Evolutionary conservation across 1,139 yeast genomes (phyloP).

Genomic region (Blastobotrys raffinosifermentans): DNA sequence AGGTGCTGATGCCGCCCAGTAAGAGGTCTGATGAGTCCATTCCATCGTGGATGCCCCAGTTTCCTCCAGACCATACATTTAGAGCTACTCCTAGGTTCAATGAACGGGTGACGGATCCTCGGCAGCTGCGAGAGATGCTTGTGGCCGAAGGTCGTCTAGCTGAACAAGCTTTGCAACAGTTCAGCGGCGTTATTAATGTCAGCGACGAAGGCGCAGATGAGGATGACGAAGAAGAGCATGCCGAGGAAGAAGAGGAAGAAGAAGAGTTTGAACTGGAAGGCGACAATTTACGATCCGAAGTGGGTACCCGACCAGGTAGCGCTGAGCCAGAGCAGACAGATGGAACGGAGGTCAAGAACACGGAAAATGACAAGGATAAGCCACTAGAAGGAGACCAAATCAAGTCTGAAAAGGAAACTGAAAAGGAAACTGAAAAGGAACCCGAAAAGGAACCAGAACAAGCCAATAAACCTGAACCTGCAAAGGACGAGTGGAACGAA

Average conservation of each 20-base stretch:
- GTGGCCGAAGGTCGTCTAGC: slow-evolving; percentile 78
- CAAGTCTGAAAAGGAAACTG: too few relatives aligned
- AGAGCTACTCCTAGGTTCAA: slow-evolving; percentile 66
- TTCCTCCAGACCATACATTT: slow-evolving; percentile 93
- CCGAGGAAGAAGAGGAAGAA: slow-evolving; percentile 21
- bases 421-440: too few relatives aligned
- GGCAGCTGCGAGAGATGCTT: slow-evolving; percentile 58
- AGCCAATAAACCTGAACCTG: neutral
- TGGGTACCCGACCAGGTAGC: too few relatives aligned
- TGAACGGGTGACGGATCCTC: slow-evolving; percentile 63
- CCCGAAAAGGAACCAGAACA: too few relatives aligned
- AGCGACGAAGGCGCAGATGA: slow-evolving; percentile 25
- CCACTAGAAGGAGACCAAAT: neutral
- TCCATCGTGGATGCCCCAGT: slow-evolving; percentile 72
- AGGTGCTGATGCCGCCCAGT: slow-evolving; percentile 38
- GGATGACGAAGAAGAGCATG: slow-evolving; percentile 23
- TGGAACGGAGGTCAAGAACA: too few relatives aligned
- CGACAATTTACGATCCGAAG: slow-evolving; percentile 2
- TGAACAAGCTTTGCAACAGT: slow-evolving; percentile 62
- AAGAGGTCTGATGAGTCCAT: slow-evolving; percentile 48
- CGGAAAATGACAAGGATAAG: neutral
- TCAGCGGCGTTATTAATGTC: slow-evolving; percentile 32
- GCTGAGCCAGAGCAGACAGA: too few relatives aligned
- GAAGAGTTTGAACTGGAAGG: slow-evolving; percentile 4
- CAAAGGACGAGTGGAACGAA: slow-evolving; percentile 4